These are phyloP conservation scores for Mortierella sp. DNA, from an alignment of 371 early-diverging fungal genomes.

Conservation along the genomic window DNA sequence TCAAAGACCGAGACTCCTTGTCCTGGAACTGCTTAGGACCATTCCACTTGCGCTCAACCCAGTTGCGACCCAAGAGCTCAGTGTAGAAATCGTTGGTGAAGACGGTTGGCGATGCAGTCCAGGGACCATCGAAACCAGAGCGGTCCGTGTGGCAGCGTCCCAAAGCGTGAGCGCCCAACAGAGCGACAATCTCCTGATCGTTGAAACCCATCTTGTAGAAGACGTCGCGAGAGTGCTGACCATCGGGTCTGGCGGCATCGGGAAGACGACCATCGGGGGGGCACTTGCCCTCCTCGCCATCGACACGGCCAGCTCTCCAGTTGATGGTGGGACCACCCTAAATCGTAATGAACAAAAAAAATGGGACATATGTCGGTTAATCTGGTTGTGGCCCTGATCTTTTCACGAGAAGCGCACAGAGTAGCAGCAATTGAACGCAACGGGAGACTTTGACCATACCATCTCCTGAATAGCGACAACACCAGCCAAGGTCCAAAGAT, in stretches of 20 bases:
- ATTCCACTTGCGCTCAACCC: constrained; percentile 83
- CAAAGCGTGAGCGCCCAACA: constrained; percentile 94
- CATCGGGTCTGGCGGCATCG: constrained; percentile 79
- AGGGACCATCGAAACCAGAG: constrained; percentile 90
- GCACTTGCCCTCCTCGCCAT: constrained; percentile 57
- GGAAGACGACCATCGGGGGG: constrained; percentile 95
- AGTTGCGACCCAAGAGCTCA: constrained; percentile 79
- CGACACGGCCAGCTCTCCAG: constrained; percentile 89
- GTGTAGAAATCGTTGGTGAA: constrained; percentile 92
- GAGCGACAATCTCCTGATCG: constrained; percentile 95
- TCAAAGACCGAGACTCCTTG: constrained; percentile 71
- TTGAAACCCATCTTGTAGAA: constrained; percentile 97
- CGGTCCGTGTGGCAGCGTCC: constrained; percentile 94
- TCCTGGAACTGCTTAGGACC: constrained; percentile 92
- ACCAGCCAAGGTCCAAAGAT: constrained; percentile 95
- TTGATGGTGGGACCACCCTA: constrained; percentile 86
- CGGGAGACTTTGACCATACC: constrained; percentile 58
- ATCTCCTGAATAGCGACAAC: constrained; percentile 90
- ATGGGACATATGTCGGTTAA: background rate
- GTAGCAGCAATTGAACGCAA: no score
- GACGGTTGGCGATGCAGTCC: constrained; percentile 88
- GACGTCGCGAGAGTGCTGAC: constrained; percentile 79
- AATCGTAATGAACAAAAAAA: background rate
- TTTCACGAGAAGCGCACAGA: no score
- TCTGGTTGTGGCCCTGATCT: background rate